A percentile compares a stretch with the other conserved stretches of the same genome.
These are phyloP conservation scores for Pseudodiploospora longispora DNA, from an alignment of 2,329 filamentous ascomycete species.

Conservation along the genomic window DNA sequence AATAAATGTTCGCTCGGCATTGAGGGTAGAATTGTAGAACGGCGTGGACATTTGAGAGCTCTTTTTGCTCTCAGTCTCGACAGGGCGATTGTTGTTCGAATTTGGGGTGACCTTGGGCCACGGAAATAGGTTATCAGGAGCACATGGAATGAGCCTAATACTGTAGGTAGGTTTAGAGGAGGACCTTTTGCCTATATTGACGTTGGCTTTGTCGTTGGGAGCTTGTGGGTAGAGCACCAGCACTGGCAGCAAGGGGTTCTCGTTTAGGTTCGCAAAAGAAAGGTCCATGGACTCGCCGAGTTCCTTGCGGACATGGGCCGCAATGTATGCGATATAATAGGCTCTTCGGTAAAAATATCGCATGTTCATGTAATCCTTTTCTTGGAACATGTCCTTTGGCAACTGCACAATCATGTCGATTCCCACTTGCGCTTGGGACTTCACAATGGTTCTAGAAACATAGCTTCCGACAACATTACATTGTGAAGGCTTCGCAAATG, in stretches of 20 bases:
- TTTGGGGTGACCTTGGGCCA: conserved; percentile 60
- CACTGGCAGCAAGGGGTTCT: conserved; percentile 70
- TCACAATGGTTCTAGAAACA: conserved; percentile 64
- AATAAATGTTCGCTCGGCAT: conserved; percentile 66
- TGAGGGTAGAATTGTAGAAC: conserved; percentile 82
- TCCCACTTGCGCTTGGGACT: conserved; percentile 47
- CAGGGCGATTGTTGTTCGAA: conserved; percentile 61
- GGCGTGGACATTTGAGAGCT: conserved; percentile 50
- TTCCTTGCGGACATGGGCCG: conserved; percentile 57
- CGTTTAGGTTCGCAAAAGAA: conserved; percentile 58
- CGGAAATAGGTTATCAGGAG: conserved; percentile 62
- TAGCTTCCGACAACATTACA: conserved; percentile 90
- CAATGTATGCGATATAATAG: conserved; percentile 80
- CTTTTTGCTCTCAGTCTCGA: conserved; percentile 35
- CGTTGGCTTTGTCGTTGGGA: conserved; percentile 11
- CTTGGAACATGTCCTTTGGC: conserved; percentile 72
- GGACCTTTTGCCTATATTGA: conserved; percentile 17
- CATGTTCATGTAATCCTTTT: conserved; percentile 89
- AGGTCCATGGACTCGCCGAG: conserved; percentile 47
- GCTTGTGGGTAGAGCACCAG: conserved; percentile 35
- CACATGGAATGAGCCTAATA: conserved; percentile 71
- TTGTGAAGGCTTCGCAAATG: conserved; percentile 65
- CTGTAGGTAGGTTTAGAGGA: conserved; percentile 35
- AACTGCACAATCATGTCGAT: conserved; percentile 86
- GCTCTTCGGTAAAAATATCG: conserved; percentile 92